These are phyloP conservation scores for Pneumocystis oryctolagi DNA, from an alignment of 1,139 yeast genomes.

Conservation along the genomic window DNA sequence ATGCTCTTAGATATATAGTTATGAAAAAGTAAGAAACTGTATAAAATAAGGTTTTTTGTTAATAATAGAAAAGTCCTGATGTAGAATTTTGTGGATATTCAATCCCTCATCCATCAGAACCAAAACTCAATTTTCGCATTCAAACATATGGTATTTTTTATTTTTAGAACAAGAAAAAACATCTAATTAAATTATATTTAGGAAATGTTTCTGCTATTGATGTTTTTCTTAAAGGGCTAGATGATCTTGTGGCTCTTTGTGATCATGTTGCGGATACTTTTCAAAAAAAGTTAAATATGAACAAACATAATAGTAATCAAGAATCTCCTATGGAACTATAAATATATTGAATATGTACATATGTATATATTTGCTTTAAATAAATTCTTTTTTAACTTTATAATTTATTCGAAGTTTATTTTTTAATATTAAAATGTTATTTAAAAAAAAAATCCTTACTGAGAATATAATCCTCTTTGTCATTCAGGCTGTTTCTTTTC, in stretches of 20 bases:
- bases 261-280: constrained; percentile 68
- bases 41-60: background rate
- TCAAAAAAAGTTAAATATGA: constrained; percentile 12
- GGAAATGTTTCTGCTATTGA: constrained; percentile 68
- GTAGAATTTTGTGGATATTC: constrained; percentile 97
- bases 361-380: background rate
- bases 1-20: constrained; percentile 79
- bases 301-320: background rate
- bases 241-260: constrained; percentile 71
- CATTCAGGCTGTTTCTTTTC: constrained; percentile 17
- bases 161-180: background rate
- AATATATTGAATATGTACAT: background rate
- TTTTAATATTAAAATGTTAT: background rate
- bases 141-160: constrained; percentile 61
- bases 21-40: constrained; percentile 55
- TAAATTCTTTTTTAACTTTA: background rate
- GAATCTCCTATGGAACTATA: background rate
- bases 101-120: constrained; percentile 97
- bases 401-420: background rate
- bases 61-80: constrained; percentile 41
- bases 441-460: background rate
- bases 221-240: constrained; percentile 83
- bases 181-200: background rate
- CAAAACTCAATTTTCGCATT: constrained; percentile 73
- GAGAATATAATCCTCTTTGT: constrained; percentile 28